Conservation (phyloP, 2,329 filamentous ascomycete species). For the Colletotrichum tropicicola region DNA sequence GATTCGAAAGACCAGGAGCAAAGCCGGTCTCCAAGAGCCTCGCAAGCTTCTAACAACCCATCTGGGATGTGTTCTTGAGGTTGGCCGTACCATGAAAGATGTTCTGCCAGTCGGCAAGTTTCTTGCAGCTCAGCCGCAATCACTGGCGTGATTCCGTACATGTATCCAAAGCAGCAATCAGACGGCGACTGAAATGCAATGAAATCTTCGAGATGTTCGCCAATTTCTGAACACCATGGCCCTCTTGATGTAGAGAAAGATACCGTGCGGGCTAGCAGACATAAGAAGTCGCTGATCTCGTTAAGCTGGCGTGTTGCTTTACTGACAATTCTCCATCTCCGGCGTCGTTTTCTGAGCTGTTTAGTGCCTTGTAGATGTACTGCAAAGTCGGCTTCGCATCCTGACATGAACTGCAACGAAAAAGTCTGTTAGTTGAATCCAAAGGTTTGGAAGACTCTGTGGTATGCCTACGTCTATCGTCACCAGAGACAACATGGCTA, state of each 20-base stretch:
- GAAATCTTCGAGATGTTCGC: not conserved
- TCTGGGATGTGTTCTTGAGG: conserved; percentile 1
- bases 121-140: not conserved
- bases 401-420: not conserved
- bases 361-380: conserved; percentile 2
- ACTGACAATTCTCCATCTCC: not conserved
- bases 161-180: conserved; percentile 4
- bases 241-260: not conserved
- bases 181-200: not conserved
- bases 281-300: conserved; percentile 10
- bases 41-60: not conserved
- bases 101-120: not conserved
- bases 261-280: not conserved
- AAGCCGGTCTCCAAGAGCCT: not conserved
- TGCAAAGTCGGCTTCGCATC: conserved; percentile 6
- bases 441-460: not conserved
- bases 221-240: not conserved
- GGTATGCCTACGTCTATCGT: not conserved
- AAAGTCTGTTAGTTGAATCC: not conserved
- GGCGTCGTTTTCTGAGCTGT: not conserved
- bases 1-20: not conserved
- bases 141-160: not conserved
- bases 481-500: not conserved
- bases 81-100: not conserved
- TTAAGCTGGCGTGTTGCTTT: not conserved